Percentiles rank a stretch among this genome's conserved stretches.
Evolutionary conservation across 768 basidiomycete species (phyloP).

Genomic region (Erythrobasidium yunnanense): DNA sequence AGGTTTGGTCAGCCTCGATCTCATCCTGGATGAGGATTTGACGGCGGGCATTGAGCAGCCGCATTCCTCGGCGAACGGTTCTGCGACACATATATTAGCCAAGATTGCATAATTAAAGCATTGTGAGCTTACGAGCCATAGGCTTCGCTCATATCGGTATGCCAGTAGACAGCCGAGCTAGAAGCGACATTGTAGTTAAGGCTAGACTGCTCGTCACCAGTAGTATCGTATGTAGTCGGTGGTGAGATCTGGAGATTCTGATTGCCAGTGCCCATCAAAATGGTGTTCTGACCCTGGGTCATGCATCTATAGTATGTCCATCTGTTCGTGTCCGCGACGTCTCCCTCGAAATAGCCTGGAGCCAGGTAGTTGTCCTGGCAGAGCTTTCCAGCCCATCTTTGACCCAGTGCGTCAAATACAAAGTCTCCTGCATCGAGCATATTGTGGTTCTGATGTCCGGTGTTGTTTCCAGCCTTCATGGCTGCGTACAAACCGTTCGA

Average conservation of each 20-base stretch:
- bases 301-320: constrained; percentile 94
- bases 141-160: constrained; percentile 63
- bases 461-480: constrained; percentile 71
- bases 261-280: constrained; percentile 63
- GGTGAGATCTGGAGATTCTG: constrained; percentile 60
- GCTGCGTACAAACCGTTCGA: constrained; percentile 69
- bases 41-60: constrained; percentile 65
- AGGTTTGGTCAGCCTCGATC: constrained; percentile 48
- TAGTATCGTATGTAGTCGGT: constrained; percentile 54
- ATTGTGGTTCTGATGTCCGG: constrained; percentile 79
- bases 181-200: constrained; percentile 64
- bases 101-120: background rate
- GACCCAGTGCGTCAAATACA: constrained; percentile 83
- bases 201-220: constrained; percentile 57
- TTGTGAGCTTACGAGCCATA: background rate
- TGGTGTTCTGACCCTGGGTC: constrained; percentile 94
- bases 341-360: constrained; percentile 62
- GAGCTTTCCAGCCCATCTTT: constrained; percentile 76
- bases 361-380: constrained; percentile 77
- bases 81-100: constrained; percentile 40
- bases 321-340: constrained; percentile 52
- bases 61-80: constrained; percentile 71
- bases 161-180: constrained; percentile 63
- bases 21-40: constrained; percentile 94
- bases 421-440: constrained; percentile 93